A percentile compares a stretch with the other conserved stretches of the same genome.
phyloP scores from a whole-genome alignment of 345 rosid species.

The Hibiscus tridactylites region DNA sequence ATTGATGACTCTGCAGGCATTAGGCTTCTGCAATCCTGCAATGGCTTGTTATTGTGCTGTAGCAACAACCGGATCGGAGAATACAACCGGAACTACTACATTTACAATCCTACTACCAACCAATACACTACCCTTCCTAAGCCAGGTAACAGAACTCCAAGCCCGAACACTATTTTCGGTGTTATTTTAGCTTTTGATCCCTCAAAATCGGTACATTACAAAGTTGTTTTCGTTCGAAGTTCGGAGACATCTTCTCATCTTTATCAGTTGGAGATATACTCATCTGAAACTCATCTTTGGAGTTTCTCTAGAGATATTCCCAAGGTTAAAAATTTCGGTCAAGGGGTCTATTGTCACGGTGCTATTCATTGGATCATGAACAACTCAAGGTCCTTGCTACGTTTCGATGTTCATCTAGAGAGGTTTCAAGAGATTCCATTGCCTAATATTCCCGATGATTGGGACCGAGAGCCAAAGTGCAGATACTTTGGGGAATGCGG shows the following conservation, averaged over 20 bases:
- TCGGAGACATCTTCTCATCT: background rate
- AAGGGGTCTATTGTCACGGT: slow-evolving; percentile 22
- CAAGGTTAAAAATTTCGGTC: background rate
- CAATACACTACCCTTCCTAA: slow-evolving; percentile 26
- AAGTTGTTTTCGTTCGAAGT: slow-evolving; percentile 26
- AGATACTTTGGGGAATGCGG: slow-evolving; percentile 21
- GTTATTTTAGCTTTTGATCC: slow-evolving; percentile 40
- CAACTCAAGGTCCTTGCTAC: slow-evolving; percentile 7
- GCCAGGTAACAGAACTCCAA: background rate
- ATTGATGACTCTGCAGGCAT: slow-evolving; percentile 20
- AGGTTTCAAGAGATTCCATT: slow-evolving; percentile 20
- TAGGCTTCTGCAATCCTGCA: slow-evolving; percentile 36
- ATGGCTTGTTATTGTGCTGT: slow-evolving; percentile 41
- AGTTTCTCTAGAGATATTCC: slow-evolving; percentile 14
- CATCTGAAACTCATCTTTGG: slow-evolving; percentile 33
- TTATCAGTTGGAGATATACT: slow-evolving; percentile 22
- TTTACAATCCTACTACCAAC: slow-evolving; percentile 36
- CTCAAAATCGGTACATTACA: slow-evolving; percentile 24
- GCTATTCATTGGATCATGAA: slow-evolving; percentile 27
- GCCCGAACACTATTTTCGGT: background rate
- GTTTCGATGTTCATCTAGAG: slow-evolving; percentile 23
- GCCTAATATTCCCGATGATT: slow-evolving; percentile 10
- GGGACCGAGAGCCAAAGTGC: background rate
- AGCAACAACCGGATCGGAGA: slow-evolving; percentile 6
- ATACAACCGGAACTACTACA: slow-evolving; percentile 12